Evolutionary conservation across 1,139 yeast genomes (phyloP), one percentile per base, ranked within the genome.

Genomic region (Candida neerlandica): DNA sequence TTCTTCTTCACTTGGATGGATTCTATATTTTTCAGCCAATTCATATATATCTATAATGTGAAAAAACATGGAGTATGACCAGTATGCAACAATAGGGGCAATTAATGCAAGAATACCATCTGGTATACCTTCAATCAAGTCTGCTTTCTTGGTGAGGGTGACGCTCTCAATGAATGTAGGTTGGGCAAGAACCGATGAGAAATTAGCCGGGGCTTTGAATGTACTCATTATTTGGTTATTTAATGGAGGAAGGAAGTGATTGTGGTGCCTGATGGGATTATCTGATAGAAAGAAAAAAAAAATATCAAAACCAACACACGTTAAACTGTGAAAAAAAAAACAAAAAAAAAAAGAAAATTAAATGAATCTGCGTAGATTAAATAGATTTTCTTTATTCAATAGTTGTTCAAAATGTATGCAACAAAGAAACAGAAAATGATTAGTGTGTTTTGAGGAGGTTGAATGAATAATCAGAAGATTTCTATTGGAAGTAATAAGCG

Each of bases 1-100:
- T 51, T 90, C 90, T 65, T 92, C 98, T 59, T 86, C 95, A 43
- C 92, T 84, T 16, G 98, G 94, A 65, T 94, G 99, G 48, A 94
- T 89, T 55, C 98, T 77, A 69, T 89, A 90, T 64, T 80, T 74
- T 60, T 89, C 96, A 39, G 94, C 89, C 58, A 89, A 70, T 62
- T 89, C 81, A 57, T 79, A 81, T 42, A 78, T 79, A 64, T 92
- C 98, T 44, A 92, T 71, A 10, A 86, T 53, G 63, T 88, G 91
- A 77, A 89, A 94, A 51, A 88, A 68, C 33, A 80, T 63, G 5
- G 96, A 86, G 61, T 85, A 83, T 1, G 71, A 49, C 98, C 98
- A 94, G 68, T 94, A 94, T 2, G 86, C 92, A 4, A 84, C 73
- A 2, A 92, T 79, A 1, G 99, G 98, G 2, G 85, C 75, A 4